phyloP scores from a whole-genome alignment of 805 yeast species.

The Lipomyces orientalis region DNA sequence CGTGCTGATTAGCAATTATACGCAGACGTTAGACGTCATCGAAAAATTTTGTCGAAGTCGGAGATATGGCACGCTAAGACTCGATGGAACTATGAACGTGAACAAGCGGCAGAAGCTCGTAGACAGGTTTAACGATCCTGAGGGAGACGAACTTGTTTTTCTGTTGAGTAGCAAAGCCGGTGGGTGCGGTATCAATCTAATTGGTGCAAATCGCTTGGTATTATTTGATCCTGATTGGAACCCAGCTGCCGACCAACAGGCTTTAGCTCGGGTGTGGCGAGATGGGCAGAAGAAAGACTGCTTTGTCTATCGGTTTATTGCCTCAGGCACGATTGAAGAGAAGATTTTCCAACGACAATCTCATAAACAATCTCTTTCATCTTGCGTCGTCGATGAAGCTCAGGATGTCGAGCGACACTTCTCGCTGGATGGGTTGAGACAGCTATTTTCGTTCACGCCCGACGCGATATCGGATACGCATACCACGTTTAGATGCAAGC shows the following conservation, averaged over 20 bases:
- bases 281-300: constrained; percentile 98
- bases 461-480: constrained; percentile 87
- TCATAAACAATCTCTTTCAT: constrained; percentile 88
- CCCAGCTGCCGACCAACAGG: constrained; percentile 98
- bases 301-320: constrained; percentile 88
- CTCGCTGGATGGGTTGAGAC: constrained; percentile 77
- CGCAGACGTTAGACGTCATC: constrained; percentile 89
- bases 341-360: constrained; percentile 95
- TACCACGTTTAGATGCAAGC: constrained; percentile 83
- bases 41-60: constrained; percentile 81
- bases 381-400: constrained; percentile 96
- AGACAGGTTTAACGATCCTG: constrained; percentile 89
- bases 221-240: constrained; percentile 96
- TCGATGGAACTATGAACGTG: constrained; percentile 92
- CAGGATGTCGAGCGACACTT: constrained; percentile 93
- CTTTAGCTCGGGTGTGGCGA: constrained; percentile 97
- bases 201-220: constrained; percentile 92
- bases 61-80: constrained; percentile 74
- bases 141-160: constrained; percentile 84
- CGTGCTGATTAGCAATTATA: constrained; percentile 91
- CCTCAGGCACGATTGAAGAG: constrained; percentile 95
- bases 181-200: constrained; percentile 96
- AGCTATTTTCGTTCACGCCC: constrained; percentile 72
- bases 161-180: constrained; percentile 95
- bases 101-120: constrained; percentile 92